Evolutionary conservation across 108 stramenopile species (phyloP).

Genomic region (Seminavis robusta): DNA sequence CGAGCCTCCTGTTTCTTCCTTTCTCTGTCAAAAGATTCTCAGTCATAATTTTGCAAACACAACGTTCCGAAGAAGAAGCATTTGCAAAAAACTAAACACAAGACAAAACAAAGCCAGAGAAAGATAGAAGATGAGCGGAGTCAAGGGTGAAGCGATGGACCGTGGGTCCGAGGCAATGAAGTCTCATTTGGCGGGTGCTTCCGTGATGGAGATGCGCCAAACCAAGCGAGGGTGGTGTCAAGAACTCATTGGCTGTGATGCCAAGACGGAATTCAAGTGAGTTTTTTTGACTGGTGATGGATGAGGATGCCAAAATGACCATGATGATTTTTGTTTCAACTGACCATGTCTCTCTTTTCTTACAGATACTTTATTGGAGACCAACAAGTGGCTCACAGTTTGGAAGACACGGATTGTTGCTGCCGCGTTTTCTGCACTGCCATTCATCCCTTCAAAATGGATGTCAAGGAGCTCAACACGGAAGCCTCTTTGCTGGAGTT

Average conservation of each 20-base stretch:
- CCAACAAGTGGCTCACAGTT: constrained; percentile 43
- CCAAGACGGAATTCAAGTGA: constrained; percentile 51
- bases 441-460: constrained; percentile 44
- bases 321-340: neutral
- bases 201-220: constrained; percentile 48
- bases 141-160: constrained; percentile 50
- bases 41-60: no score
- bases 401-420: constrained; percentile 57
- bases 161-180: constrained; percentile 47
- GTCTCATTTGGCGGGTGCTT: constrained; percentile 24
- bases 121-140: no score
- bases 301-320: neutral
- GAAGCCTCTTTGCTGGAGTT: constrained; percentile 42
- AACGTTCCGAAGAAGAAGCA: no score
- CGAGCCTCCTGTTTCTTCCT: no score
- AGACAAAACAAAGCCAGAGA: no score
- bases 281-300: no score
- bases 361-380: constrained; percentile 52
- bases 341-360: constrained; percentile 2
- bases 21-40: no score
- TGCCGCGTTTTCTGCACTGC: constrained; percentile 59
- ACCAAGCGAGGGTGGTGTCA: constrained; percentile 50
- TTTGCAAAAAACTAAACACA: no score
- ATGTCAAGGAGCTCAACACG: constrained; percentile 34
- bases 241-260: constrained; percentile 59